Percentiles rank a stretch among this genome's conserved stretches.
These are phyloP conservation scores for Durusdinium trenchii DNA, from an alignment of 73 alveolate genomes.

Conservation along the genomic window DNA sequence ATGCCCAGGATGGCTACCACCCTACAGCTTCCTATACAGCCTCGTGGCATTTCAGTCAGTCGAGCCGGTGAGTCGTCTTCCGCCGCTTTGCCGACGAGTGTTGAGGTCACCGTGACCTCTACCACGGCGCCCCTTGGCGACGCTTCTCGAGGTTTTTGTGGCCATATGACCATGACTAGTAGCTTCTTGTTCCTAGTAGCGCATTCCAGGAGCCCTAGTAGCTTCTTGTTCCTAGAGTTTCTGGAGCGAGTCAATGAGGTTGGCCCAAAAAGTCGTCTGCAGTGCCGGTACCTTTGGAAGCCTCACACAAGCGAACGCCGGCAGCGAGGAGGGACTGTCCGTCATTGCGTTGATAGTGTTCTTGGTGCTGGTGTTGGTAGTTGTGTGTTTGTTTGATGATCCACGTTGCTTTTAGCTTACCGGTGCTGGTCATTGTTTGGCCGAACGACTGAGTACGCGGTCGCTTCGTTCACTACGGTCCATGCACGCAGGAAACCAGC, in stretches of 20 bases:
- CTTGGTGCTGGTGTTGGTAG: too few relatives aligned
- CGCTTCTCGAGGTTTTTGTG: not conserved
- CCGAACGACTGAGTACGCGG: too few relatives aligned
- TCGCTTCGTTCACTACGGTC: too few relatives aligned
- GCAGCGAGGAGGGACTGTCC: slow-evolving; percentile 28
- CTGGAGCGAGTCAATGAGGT: not conserved
- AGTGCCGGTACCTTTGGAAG: not conserved
- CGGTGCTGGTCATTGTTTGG: too few relatives aligned
- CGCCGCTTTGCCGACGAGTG: not conserved
- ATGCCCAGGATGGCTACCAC: slow-evolving; percentile 16
- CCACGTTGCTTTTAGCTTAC: too few relatives aligned
- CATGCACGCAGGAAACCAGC: slow-evolving; percentile 65
- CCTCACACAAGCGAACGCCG: not conserved
- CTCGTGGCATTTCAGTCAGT: not conserved
- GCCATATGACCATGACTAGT: not conserved
- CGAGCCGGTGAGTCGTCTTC: not conserved
- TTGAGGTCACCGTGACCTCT: slow-evolving; percentile 47
- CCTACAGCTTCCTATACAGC: slow-evolving; percentile 45
- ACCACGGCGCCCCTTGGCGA: not conserved
- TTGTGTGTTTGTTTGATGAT: too few relatives aligned
- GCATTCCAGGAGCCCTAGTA: not conserved
- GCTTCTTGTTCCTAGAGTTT: not conserved
- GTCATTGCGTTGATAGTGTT: too few relatives aligned
- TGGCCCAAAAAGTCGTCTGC: slow-evolving; percentile 20
- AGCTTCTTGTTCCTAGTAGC: not conserved